Base-by-base conservation (phyloP, 805 yeast genomes). In the Yarrowia porcina region DNA sequence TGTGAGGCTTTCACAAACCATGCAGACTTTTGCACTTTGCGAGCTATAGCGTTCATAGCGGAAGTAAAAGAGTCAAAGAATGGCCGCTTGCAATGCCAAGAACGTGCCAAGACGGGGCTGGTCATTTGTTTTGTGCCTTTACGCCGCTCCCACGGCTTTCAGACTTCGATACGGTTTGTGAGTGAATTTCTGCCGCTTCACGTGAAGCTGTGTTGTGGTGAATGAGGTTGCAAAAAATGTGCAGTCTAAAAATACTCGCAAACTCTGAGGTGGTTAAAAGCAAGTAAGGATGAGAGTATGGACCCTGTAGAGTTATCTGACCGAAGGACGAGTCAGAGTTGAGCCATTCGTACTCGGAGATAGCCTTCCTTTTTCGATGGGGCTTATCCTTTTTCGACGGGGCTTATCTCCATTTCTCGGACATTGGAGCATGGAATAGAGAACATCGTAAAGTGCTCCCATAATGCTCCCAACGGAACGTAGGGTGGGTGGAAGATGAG, bases 1-100 rank as follows among this genome's bases (percentile, higher is more conserved):
- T 45, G 36, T 30, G 52, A 45, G 52, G 52, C 52, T 45, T 45
- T 45, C 18, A 18, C 52, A 45, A 45, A 28, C 52, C 52, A 30
- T 45, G 52, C 33, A 12, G 25, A 17, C 12, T 18, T 18, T 27
- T n/a, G n/a, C 18, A 7, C 28, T 23, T n/a, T 45, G 18, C 20
- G 17, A 12, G 21, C 39, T 36, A 18, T 36, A 18, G 39, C 10
- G 39, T 36, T 17, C 39, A 9, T 17, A 17, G 8, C 21, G 13
- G 39, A 10, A 33, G 38, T 6, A 3, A 18, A 36, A 36, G 39
- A 5, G 21, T n/a, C n/a, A n/a, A n/a, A n/a, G n/a, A n/a, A n/a
- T n/a, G n/a, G n/a, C n/a, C n/a, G n/a, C n/a, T n/a, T n/a, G n/a
- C n/a, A 23, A 8, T 20, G 52, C 52, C 52, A 45, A 45, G 52